Percentiles rank a stretch among this genome's conserved stretches.
phyloP scores from a whole-genome alignment of 2,329 filamentous ascomycete species.

The Cladosporium velox region DNA sequence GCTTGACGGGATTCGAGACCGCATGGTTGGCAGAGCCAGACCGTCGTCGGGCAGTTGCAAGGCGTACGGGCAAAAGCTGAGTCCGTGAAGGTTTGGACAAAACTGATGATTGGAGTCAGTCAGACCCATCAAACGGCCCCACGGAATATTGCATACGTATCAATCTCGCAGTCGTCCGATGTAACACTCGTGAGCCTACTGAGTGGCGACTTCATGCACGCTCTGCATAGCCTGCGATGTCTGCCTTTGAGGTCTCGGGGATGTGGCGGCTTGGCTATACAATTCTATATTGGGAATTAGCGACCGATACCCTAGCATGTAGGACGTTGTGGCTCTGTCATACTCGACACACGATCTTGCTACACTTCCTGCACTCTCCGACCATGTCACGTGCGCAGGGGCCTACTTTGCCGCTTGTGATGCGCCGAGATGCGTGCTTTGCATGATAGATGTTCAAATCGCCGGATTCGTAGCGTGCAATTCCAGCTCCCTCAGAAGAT shows the following conservation, averaged over 20 bases:
- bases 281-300: slow-evolving; percentile 64
- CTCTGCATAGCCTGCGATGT: slow-evolving; percentile 76
- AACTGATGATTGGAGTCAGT: slow-evolving; percentile 9
- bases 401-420: slow-evolving; percentile 68
- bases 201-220: slow-evolving; percentile 73
- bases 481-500: neutral
- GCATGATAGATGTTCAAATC: neutral
- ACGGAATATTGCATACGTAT: neutral
- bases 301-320: neutral
- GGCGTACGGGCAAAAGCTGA: slow-evolving; percentile 55
- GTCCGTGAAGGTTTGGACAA: slow-evolving; percentile 39
- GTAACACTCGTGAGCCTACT: slow-evolving; percentile 20
- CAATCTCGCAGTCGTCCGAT: neutral
- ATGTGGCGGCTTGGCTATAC: slow-evolving; percentile 79
- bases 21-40: slow-evolving; percentile 87
- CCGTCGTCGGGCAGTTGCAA: slow-evolving; percentile 62
- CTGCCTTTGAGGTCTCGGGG: slow-evolving; percentile 67
- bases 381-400: slow-evolving; percentile 88
- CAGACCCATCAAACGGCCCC: neutral
- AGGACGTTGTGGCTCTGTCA: slow-evolving; percentile 14
- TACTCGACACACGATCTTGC: slow-evolving; percentile 78
- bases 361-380: slow-evolving; percentile 75
- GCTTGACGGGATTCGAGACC: slow-evolving; percentile 67
- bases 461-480: neutral
- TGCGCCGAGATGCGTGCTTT: slow-evolving; percentile 32